Percentiles rank a stretch among this genome's conserved stretches.
phyloP scores from a whole-genome alignment of 371 early-diverging fungal genomes.

The Massospora cicadina region DNA sequence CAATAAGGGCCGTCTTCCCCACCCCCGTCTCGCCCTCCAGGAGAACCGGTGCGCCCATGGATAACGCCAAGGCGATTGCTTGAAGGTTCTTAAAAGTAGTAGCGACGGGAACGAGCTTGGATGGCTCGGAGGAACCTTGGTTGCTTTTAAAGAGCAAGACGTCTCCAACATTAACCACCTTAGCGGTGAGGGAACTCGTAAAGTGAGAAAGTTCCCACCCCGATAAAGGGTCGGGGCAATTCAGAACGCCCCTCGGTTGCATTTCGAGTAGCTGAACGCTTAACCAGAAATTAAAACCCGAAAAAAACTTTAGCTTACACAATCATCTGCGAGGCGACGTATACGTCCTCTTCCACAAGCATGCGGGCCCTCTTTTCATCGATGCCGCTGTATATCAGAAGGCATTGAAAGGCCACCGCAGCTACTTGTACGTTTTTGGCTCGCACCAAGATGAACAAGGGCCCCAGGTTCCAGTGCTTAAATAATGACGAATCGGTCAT shows the following conservation, averaged over 20 bases:
- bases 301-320: neutral
- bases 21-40: slow-evolving; percentile 84
- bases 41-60: slow-evolving; percentile 73
- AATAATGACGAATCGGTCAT: neutral
- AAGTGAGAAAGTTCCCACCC: slow-evolving; percentile 28
- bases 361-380: neutral
- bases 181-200: slow-evolving; percentile 43
- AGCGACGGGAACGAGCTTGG: slow-evolving; percentile 39
- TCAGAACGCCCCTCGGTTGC: slow-evolving; percentile 7
- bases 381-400: neutral
- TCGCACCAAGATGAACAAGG: neutral
- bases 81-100: slow-evolving; percentile 56
- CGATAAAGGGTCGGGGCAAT: neutral
- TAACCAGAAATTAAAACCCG: neutral
- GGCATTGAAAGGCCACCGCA: neutral
- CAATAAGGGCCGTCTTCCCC: slow-evolving; percentile 90
- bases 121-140: slow-evolving; percentile 6
- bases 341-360: neutral
- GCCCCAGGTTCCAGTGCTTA: slow-evolving; percentile 1
- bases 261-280: neutral
- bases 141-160: neutral
- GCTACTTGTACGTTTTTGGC: neutral
- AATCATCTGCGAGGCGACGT: neutral
- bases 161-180: slow-evolving; percentile 24
- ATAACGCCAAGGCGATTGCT: slow-evolving; percentile 62